phyloP scores from a whole-genome alignment of 495 filamentous ascomycete species.

The Penicillium waksmanii region DNA sequence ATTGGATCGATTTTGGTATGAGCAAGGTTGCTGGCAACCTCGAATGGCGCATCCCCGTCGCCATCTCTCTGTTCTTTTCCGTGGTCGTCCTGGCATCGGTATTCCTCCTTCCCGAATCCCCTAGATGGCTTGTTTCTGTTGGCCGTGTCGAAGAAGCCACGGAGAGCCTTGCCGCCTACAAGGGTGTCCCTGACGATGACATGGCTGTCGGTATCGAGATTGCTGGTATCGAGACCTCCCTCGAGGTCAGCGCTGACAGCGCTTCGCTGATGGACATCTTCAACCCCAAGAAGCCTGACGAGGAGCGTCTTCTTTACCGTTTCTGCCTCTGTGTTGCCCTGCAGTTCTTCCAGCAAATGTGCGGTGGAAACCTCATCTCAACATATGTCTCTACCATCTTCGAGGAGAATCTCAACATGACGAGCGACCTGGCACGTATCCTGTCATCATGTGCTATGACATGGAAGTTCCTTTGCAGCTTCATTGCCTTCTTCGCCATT shows the following conservation, averaged over 20 bases:
- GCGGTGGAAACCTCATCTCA: slow-evolving; percentile 42
- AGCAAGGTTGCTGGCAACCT: slow-evolving; percentile 42
- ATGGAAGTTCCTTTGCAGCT: slow-evolving; percentile 55
- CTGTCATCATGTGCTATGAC: slow-evolving; percentile 44
- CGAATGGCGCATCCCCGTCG: slow-evolving; percentile 54
- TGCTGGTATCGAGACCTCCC: slow-evolving; percentile 41
- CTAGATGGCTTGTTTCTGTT: slow-evolving; percentile 47
- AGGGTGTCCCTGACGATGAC: slow-evolving; percentile 31
- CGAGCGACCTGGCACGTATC: slow-evolving; percentile 30
- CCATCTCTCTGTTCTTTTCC: slow-evolving; percentile 54
- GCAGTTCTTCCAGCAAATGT: slow-evolving; percentile 51
- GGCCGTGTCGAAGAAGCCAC: slow-evolving; percentile 36
- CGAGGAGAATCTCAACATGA: slow-evolving; percentile 35
- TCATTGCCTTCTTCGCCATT: slow-evolving; percentile 55
- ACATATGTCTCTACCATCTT: slow-evolving; percentile 42
- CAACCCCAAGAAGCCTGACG: slow-evolving; percentile 21
- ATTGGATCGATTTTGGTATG: slow-evolving; percentile 66
- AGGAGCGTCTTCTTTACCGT: slow-evolving; percentile 38
- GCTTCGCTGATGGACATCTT: slow-evolving; percentile 29
- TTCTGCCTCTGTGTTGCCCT: slow-evolving; percentile 40
- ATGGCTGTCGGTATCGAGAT: slow-evolving; percentile 39
- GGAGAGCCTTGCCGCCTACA: slow-evolving; percentile 36
- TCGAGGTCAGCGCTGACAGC: slow-evolving; percentile 33
- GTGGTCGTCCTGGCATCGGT: slow-evolving; percentile 38
- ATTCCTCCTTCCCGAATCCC: slow-evolving; percentile 59